phyloP scores from a whole-genome alignment of 1,284 basidiomycete species.

The Ustilago crameri region DNA sequence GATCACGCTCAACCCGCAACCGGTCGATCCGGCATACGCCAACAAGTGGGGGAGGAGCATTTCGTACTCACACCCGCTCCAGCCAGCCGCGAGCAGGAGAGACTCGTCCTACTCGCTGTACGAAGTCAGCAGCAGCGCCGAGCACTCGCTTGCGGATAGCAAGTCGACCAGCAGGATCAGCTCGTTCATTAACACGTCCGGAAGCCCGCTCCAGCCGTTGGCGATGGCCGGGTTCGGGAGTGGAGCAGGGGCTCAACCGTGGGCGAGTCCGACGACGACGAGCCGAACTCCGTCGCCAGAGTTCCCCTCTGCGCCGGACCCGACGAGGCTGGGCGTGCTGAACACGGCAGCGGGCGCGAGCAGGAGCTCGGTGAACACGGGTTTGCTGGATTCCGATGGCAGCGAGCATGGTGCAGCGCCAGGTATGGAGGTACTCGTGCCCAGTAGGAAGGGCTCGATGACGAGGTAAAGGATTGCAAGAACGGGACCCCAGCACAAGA shows the following conservation, averaged over 20 bases:
- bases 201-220: conserved; percentile 36
- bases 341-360: conserved; percentile 5
- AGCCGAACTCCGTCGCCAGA: conserved; percentile 33
- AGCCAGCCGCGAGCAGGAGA: conserved; percentile 10
- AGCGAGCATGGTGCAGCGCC: conserved; percentile 27
- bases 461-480: not conserved
- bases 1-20: conserved; percentile 30
- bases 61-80: conserved; percentile 29
- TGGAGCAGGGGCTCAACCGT: conserved; percentile 15
- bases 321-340: conserved; percentile 10
- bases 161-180: conserved; percentile 43
- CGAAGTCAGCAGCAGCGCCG: conserved; percentile 39
- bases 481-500: too few relatives aligned
- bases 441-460: conserved; percentile 17
- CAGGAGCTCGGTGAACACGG: conserved; percentile 29
- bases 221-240: conserved; percentile 15
- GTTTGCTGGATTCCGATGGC: conserved; percentile 36
- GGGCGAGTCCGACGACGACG: conserved; percentile 27
- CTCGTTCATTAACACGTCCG: conserved; percentile 38
- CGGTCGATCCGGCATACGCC: conserved; percentile 27
- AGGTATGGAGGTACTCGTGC: conserved; percentile 25
- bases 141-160: conserved; percentile 35
- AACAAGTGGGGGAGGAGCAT: conserved; percentile 15
- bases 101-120: conserved; percentile 28
- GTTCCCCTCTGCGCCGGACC: conserved; percentile 15